Evolutionary conservation across 2,329 filamentous ascomycete species (phyloP).

Genomic region (Dichotomopilus funicola): DNA sequence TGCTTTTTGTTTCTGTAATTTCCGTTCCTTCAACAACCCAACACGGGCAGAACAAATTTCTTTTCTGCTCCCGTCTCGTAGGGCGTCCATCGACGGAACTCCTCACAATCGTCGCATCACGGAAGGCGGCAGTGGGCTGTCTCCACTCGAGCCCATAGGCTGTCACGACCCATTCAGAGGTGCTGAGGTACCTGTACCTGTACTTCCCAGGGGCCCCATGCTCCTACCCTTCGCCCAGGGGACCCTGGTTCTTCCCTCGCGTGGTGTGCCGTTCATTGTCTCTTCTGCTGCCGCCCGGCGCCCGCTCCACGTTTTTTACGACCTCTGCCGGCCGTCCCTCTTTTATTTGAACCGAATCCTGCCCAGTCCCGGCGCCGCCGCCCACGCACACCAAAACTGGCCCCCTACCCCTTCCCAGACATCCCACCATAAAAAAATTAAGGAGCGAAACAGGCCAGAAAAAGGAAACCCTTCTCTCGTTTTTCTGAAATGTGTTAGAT

Average conservation of each 20-base stretch:
- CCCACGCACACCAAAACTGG: conserved; percentile 13
- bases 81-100: too few relatives aligned
- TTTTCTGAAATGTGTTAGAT: conserved; percentile 34
- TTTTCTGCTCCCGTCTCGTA: too few relatives aligned
- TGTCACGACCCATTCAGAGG: conserved; percentile 2
- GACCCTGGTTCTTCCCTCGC: conserved; percentile 2
- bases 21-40: too few relatives aligned
- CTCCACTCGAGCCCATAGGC: conserved; percentile 3
- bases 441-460: too few relatives aligned
- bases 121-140: conserved; percentile 22
- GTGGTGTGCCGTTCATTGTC: conserved; percentile 16
- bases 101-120: conserved; percentile 14
- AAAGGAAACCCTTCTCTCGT: too few relatives aligned
- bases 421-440: not conserved
- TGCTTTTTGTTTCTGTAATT: too few relatives aligned
- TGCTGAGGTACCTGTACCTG: conserved; percentile 13
- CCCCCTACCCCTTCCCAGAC: conserved; percentile 5
- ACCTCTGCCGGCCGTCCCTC: conserved; percentile 18
- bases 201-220: not conserved
- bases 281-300: conserved; percentile 5
- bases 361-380: conserved; percentile 20
- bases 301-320: conserved; percentile 14
- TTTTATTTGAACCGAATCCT: conserved; percentile 25
- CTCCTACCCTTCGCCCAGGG: conserved; percentile 6
- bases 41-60: too few relatives aligned